Evolutionary conservation across 2,329 filamentous ascomycete genomes (phyloP), one percentile per base, ranked within the genome.

Genomic region (Neofusicoccum umdonicola): DNA sequence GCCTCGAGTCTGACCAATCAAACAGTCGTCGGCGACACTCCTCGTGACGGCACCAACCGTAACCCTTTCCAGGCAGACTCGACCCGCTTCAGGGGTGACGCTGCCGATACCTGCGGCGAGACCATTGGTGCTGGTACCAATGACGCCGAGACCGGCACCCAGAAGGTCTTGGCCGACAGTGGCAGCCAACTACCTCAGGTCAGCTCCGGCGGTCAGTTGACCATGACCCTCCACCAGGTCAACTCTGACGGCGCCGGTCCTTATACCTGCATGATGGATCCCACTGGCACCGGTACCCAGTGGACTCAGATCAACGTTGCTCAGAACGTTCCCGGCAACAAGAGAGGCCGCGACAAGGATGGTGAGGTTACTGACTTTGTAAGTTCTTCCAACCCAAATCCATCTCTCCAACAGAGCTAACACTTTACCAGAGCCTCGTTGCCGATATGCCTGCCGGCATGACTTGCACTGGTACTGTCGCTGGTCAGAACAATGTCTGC

Each of bases 181-280:
- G 87, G 86, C 65, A 77, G 76, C 66, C 73, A 71, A 41, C 83
- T 90, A 27, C 86, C 88, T 11, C 87, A 89, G 77, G 78, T 90
- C 69, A 80, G 79, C 6, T 70, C 79, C 0, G 87, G 87, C 56
- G 88, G 87, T 64, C 69, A 80, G 63, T 69, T 90, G 66, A 78
- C 78, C 69, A 88, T 90, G 81, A 89, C 86, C 1, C 79, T 89
- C 9, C 87, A 89, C 77, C 87, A 89, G 74, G 86, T 90, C 73
- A 90, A 89, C 76, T 81, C 80, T 42, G 88, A 90, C 68, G 88
- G 88, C 65, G 87, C 85, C 66, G 88, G 88, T 11, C 87, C 87
- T 1, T 89, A 88, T 76, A 83, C 79, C 6, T 88, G 87, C 78
- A 86, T 86, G 81, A 87, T 89, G 72, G 87, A 88, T 71, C 75